These are phyloP conservation scores for Eimeria tenella DNA, from an alignment of 169 alveolate genomes.

Conservation along the genomic window DNA sequence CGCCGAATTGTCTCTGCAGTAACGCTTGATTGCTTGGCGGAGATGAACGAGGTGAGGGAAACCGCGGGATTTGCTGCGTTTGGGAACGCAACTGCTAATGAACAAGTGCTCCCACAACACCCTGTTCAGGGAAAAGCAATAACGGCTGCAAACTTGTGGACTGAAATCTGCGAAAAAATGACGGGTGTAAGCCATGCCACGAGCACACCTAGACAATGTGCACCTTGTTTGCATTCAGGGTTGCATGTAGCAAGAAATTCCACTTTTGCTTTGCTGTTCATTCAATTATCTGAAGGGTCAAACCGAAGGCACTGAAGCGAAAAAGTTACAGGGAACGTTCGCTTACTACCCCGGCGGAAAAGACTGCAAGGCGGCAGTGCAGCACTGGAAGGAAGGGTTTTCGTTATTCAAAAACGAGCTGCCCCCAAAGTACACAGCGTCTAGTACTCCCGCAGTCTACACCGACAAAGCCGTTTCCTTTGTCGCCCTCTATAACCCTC, in stretches of 20 bases:
- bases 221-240: too few species aligned
- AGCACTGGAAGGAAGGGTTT: background rate
- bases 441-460: background rate
- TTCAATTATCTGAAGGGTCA: background rate
- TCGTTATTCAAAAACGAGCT: background rate
- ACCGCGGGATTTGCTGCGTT: slow-evolving; percentile 30
- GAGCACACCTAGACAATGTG: too few species aligned
- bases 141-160: too few species aligned
- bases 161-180: background rate
- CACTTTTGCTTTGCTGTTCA: too few species aligned
- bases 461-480: slow-evolving; percentile 21
- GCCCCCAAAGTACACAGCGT: background rate
- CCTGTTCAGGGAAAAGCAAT: too few species aligned
- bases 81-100: background rate
- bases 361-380: slow-evolving; percentile 47
- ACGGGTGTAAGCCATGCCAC: too few species aligned
- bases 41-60: slow-evolving; percentile 8
- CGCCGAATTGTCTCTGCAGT: too few species aligned
- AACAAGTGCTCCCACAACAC: too few species aligned
- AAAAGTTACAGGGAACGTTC: background rate
- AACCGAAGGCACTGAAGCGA: too few species aligned
- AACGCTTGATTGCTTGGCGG: too few species aligned
- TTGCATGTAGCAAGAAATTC: too few species aligned
- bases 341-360: background rate
- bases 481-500: slow-evolving; percentile 59